These are phyloP conservation scores for Fusarium subtropicale DNA, from an alignment of 2,329 filamentous ascomycete genomes.

Conservation along the genomic window DNA sequence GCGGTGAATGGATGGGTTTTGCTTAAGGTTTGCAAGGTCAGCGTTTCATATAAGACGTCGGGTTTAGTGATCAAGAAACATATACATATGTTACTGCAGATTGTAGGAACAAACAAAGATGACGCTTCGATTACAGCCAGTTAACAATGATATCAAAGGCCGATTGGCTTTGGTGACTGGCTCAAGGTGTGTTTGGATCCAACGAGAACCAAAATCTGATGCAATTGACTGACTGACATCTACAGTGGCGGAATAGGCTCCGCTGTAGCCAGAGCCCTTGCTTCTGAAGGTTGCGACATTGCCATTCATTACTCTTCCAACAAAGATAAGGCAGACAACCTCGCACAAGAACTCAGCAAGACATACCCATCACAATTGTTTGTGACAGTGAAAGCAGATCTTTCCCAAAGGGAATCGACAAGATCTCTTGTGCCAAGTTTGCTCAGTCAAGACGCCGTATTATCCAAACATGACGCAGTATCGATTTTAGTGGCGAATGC, in stretches of 20 bases:
- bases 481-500: slow-evolving; percentile 52
- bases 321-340: slow-evolving; percentile 48
- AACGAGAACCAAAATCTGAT: neutral
- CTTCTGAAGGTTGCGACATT: slow-evolving; percentile 53
- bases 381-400: slow-evolving; percentile 14
- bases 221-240: slow-evolving; percentile 9
- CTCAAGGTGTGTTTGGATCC: slow-evolving; percentile 17
- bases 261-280: slow-evolving; percentile 48
- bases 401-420: slow-evolving; percentile 25
- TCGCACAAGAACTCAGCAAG: slow-evolving; percentile 42
- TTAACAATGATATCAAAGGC: slow-evolving; percentile 30
- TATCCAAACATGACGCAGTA: slow-evolving; percentile 43
- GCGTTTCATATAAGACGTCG: slow-evolving; percentile 13
- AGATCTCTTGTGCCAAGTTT: slow-evolving; percentile 9
- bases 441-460: neutral
- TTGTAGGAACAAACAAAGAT: neutral
- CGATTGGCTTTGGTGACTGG: slow-evolving; percentile 40
- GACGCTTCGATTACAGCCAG: slow-evolving; percentile 21
- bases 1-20: slow-evolving; percentile 1
- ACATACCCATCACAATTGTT: slow-evolving; percentile 4
- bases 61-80: neutral
- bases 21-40: slow-evolving; percentile 1
- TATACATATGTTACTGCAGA: neutral
- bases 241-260: slow-evolving; percentile 53
- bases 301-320: slow-evolving; percentile 52